Evolutionary conservation across 2,329 filamentous ascomycete species (phyloP).

Genomic region (Xylaria sp.): DNA sequence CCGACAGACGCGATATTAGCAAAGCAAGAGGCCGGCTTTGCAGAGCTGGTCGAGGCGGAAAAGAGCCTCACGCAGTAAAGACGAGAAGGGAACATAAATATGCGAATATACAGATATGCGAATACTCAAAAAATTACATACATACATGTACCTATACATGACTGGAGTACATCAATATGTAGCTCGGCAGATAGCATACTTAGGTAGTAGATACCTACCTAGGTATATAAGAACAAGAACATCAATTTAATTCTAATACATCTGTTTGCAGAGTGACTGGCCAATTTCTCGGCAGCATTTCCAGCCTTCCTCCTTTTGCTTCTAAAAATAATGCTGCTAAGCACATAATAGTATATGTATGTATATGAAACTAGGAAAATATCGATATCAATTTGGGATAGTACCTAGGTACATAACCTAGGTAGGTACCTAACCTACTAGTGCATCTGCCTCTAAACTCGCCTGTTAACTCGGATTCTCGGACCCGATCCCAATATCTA

Average conservation of each 20-base stretch:
- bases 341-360: neutral
- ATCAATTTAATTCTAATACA: neutral
- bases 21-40: conserved; percentile 45
- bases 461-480: neutral
- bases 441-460: neutral
- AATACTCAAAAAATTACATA: too few species aligned
- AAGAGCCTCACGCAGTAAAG: conserved; percentile 22
- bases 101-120: neutral
- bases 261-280: neutral
- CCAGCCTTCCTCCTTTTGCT: neutral
- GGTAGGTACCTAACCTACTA: too few species aligned
- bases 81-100: neutral
- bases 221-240: too few species aligned
- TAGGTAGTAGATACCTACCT: too few species aligned
- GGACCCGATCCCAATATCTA: too few species aligned
- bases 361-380: too few species aligned
- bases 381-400: too few species aligned
- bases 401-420: too few species aligned
- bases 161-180: too few species aligned
- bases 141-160: too few species aligned
- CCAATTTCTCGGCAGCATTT: neutral
- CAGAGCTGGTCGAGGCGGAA: conserved; percentile 46
- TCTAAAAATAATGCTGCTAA: neutral
- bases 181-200: too few species aligned
- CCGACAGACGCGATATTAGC: conserved; percentile 43